Evolutionary conservation across 208 protist species (phyloP), one percentile per base, ranked within the genome.

Genomic region (Blechomonas ayalai): DNA sequence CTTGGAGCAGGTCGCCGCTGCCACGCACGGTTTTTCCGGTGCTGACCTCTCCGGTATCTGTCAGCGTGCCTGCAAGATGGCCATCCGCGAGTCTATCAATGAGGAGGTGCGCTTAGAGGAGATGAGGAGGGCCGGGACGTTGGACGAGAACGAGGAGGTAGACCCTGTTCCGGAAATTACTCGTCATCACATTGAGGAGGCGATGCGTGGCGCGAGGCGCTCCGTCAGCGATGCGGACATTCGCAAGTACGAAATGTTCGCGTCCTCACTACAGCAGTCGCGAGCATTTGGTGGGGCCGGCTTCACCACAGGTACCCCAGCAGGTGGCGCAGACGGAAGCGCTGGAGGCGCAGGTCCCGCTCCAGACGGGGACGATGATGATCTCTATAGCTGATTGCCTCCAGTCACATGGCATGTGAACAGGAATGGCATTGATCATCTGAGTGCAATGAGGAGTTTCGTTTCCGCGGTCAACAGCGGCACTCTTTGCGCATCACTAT

Each of bases 1-100:
- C 56, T 54, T 99, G 2, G 72, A 96, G 6, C 66, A 95, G 36
- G 82, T 99, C 25, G 98, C 98, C 13, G 64, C 91, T 25, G 63
- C 61, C 4, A 99, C 98, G 5, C 74, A 98, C 38, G 98, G 98
- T 54, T 99, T 98, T 85, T 98, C 93, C 44, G 98, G 99, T 59
- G 99, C 99, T 27, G 99, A 99, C 76, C 60, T 99, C 8, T 28
- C 84, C 16, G 83, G 79, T 37, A 91, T 95, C 43, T 86, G 73
- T 55, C 88, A 95, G 60, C 80, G 88, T n/a, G 88, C 88, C 10
- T 90, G 81, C 64, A 95, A 96, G 59, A 65, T 96, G 51, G 90
- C 90, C 1, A 95, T 96, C 45, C 73, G 82, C 44, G 84, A 96
- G 64, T 90, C 80, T 7, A 96, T 96, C 76, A 65, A 55, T 46